Base-by-base conservation (phyloP, 1,139 yeast genomes). In the Yamadazyma taylorii region DNA sequence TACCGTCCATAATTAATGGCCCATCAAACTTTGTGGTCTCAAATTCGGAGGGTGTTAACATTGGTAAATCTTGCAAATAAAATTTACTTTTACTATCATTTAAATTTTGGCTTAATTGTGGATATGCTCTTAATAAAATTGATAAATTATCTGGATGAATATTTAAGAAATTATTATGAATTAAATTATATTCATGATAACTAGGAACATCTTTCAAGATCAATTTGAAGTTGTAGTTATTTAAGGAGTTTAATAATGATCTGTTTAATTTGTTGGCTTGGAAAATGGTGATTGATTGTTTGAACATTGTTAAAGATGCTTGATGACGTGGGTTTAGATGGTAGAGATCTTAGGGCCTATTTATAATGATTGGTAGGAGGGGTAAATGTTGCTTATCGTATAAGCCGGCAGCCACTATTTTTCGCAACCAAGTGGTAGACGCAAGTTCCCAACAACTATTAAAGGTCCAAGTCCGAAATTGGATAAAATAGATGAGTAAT, bases 1-100 rank as follows among this genome's bases (percentile, higher is more conserved):
- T 71, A 71, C 79, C 76, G 59, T 80, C 86, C 35, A 79, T 77
- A 26, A 78, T 66, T 42, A 80, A 62, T 0, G 81, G 85, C 5
- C 74, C 59, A 21, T 39, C 24, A 25, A 49, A 48, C 8, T 32
- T 30, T 28, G 53, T 37, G 33, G 39, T 36, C 14, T 48, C 46
- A 38, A 58, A 66, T 31, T 60, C 58, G 17, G 42, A 33, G 32
- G 50, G 44, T 15, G 45, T 42, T 32, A 56, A 45, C 34, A 50
- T 41, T 15, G 47, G 48, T 43, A 60, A 47, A 42, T 60, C 65
- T 13, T 53, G 50, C 25, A 54, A 49, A 35, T 51, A 58, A 19
- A 40, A 24, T 30, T 46, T 50, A 25, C 36, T 35, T 23, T 35
- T 37, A 11, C 30, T 39, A 17, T 33, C 34, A 19, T 27, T 27